Evolutionary conservation across 2,329 filamentous ascomycete genomes (phyloP), one percentile per base, ranked within the genome.

Genomic region (Alternaria alternata): DNA sequence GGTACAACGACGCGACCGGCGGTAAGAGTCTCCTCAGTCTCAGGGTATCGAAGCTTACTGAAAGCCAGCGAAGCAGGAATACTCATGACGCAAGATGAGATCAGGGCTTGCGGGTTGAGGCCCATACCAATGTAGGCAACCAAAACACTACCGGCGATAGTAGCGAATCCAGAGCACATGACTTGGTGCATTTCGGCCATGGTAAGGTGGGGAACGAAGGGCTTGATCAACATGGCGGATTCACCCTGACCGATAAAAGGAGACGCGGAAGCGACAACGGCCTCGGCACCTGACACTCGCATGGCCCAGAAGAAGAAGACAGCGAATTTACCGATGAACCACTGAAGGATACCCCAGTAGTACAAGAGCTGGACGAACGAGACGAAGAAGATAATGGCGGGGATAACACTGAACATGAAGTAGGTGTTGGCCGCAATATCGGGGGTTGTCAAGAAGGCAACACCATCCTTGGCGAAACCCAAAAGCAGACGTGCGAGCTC

Each of bases 161-260:
- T 97, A 24, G 94, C 93, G 70, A 96, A 96, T 63, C 93, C 94
- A 67, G 91, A 96, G 54, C 90, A 91, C 92, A 97, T 93, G 78
- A 97, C 86, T 81, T 97, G 93, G 79, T 97, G 94, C 59, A 97
- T 82, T 80, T 97, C 94, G 66, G 93, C 92, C 74, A 89, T 85
- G 63, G 94, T 97, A 73, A 97, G 86, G 78, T 95, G 89, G 11
- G 91, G 83, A 47, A 97, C 88, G 77, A 96, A 97, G 0, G 93
- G 93, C 55, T 89, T 89, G 79, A 97, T 93, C 73, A 97, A 82
- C 91, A 97, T 96, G 61, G 92, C 93, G 24, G 91, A 95, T 84
- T 97, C 94, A 74, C 94, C 93, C 82, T 96, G 93, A 8, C 94
- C 94, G 73, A 97, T 95, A 80, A 97, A 97, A 8, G 94, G 94